Evolutionary conservation across 495 filamentous ascomycete genomes (phyloP).

Genomic region (Astrocystis sublimbata): DNA sequence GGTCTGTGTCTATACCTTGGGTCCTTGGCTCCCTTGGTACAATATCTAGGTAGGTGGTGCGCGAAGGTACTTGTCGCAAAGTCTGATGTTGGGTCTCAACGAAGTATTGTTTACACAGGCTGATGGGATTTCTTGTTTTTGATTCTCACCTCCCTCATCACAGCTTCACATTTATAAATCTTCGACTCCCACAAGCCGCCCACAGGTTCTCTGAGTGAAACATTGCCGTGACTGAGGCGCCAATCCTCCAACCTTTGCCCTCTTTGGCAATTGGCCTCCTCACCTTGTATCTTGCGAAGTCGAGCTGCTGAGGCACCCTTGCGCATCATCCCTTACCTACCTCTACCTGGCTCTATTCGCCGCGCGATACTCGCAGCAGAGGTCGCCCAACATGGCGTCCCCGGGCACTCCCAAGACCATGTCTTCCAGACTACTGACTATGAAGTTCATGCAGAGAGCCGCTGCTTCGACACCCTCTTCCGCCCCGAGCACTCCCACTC

Average conservation of each 20-base stretch:
- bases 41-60: too few relatives aligned
- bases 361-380: background rate
- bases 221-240: background rate
- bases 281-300: background rate
- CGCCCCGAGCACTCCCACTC: conserved; percentile 45
- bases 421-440: conserved; percentile 87
- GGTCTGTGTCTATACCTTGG: too few relatives aligned
- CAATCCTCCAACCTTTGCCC: background rate
- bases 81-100: too few relatives aligned
- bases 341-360: background rate
- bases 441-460: conserved; percentile 99
- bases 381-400: conserved; percentile 36
- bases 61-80: too few relatives aligned
- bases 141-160: too few relatives aligned
- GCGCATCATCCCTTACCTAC: background rate
- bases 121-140: too few relatives aligned
- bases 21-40: too few relatives aligned
- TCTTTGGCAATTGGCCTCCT: background rate
- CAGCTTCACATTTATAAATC: too few relatives aligned
- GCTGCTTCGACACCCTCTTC: conserved; percentile 56
- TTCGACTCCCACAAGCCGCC: too few relatives aligned
- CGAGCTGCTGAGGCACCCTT: background rate
- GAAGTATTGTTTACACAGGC: too few relatives aligned
- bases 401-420: conserved; percentile 63
- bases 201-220: background rate